Evolutionary conservation across 1,284 basidiomycete genomes (phyloP).

Genomic region (Taiwanofungus camphoratus): DNA sequence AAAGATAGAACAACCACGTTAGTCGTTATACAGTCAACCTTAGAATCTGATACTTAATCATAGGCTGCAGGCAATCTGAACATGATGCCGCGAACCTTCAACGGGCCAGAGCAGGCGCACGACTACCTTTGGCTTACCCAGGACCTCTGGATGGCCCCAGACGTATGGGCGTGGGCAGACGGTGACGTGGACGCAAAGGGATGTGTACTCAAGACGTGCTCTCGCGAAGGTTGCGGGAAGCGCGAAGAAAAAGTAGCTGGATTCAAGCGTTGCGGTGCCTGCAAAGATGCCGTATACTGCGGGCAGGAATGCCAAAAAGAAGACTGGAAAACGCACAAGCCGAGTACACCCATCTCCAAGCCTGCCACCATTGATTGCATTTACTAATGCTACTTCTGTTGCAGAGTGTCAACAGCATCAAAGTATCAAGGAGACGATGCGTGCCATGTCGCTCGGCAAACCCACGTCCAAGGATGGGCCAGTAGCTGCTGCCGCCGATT

Average conservation of each 20-base stretch:
- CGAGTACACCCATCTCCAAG: slow-evolving; percentile 17
- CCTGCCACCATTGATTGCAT: too few species aligned
- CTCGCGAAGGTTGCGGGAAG: slow-evolving; percentile 12
- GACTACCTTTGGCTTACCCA: slow-evolving; percentile 41
- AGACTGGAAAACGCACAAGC: slow-evolving; percentile 35
- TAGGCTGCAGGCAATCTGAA: slow-evolving; percentile 32
- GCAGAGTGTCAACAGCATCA: slow-evolving; percentile 19
- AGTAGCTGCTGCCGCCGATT: slow-evolving; percentile 17
- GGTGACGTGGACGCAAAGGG: slow-evolving; percentile 27
- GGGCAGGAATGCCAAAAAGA: slow-evolving; percentile 32
- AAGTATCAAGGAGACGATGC: slow-evolving; percentile 14
- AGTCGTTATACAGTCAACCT: slow-evolving; percentile 12
- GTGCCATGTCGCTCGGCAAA: slow-evolving; percentile 14
- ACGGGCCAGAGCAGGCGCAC: slow-evolving; percentile 37
- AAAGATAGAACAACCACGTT: slow-evolving; percentile 31
- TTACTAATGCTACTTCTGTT: slow-evolving; percentile 6
- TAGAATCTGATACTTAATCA: background rate
- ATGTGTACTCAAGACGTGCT: slow-evolving; percentile 23
- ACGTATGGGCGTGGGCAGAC: slow-evolving; percentile 39
- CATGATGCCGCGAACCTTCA: slow-evolving; percentile 25
- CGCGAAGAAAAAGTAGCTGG: slow-evolving; percentile 18
- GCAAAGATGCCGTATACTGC: slow-evolving; percentile 34
- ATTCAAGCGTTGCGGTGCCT: slow-evolving; percentile 25
- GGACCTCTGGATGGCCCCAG: slow-evolving; percentile 36
- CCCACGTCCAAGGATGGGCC: slow-evolving; percentile 5